Percentiles rank a stretch among this genome's conserved stretches.
These are phyloP conservation scores for Aechmea fasciata DNA, from an alignment of 176 grass and related monocot genomes.

Conservation along the genomic window DNA sequence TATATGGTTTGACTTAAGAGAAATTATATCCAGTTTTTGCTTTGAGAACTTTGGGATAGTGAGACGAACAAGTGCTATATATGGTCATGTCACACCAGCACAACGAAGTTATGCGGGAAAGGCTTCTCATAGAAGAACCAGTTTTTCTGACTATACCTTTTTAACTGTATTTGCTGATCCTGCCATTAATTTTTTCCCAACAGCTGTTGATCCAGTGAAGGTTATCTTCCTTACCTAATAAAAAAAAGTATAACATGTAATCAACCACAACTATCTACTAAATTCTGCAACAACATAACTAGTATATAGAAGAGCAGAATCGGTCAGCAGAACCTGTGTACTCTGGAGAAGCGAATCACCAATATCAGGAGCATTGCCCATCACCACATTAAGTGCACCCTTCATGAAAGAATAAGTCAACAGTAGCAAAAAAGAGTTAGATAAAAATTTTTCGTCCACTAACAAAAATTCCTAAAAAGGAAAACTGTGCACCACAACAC, in stretches of 20 bases:
- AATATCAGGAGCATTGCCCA: constrained; percentile 90
- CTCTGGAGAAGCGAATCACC: constrained; percentile 72
- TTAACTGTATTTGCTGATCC: constrained; percentile 92
- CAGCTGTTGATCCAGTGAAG: constrained; percentile 94
- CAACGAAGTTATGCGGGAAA: neutral
- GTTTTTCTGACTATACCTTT: constrained; percentile 40
- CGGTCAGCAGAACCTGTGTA: constrained; percentile 36
- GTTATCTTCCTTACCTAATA: constrained; percentile 94
- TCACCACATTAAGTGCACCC: constrained; percentile 81
- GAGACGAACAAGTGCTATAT: too few species aligned
- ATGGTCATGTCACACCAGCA: too few species aligned
- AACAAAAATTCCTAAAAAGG: neutral
- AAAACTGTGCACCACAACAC: neutral
- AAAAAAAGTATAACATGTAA: constrained; percentile 22
- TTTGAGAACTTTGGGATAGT: too few species aligned
- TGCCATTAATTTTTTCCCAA: constrained; percentile 90
- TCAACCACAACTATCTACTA: constrained; percentile 19
- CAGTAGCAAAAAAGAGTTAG: neutral
- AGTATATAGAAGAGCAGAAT: neutral
- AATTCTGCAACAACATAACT: neutral
- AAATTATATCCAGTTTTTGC: too few species aligned
- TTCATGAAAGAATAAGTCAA: constrained; percentile 35
- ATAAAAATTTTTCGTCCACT: too few species aligned
- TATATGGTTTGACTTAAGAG: too few species aligned
- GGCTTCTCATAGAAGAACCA: neutral